Base-by-base conservation (phyloP, 2,329 filamentous ascomycete species). In the Scedosporium boydii region DNA sequence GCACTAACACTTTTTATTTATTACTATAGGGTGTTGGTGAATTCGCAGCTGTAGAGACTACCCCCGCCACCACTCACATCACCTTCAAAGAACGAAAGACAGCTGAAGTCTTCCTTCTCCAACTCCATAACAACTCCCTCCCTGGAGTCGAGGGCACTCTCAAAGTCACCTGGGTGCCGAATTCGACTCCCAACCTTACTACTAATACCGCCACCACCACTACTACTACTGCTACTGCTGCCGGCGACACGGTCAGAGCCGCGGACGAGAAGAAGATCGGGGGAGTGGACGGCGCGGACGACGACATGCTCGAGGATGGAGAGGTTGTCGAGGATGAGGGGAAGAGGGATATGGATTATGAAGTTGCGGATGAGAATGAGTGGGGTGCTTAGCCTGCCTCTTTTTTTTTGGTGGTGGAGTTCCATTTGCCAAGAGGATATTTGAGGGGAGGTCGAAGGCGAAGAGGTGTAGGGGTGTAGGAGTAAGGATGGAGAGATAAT, bases 61-160 rank as follows among this genome's bases (percentile, higher is more conserved):
- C 76, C 2, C 71, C 79, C 0, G 65, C 73, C 1, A 70, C 74
- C 0, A 83, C 85, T 1, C 75, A 81, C 61, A 81, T 89, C 60
- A 82, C 81, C 5, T 89, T 89, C 70, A 85, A 83, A 63, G 85
- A 89, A 68, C 83, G 86, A 63, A 84, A 84, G 70, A 87, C 87
- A 14, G 90, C 88, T 3, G 90, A 93, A 71, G 86, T 81, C 66
- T 87, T 88, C 68, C 83, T 82, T 75, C 83, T 84, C 68, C 78
- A 82, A 29, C 74, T 85, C n/a, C 71, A 82, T 57, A 78, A 78
- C 56, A 80, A 80, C 53, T 75, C 81, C 21, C 83, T 92, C 48
- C 84, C 87, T 0, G 83, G 85, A 6, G 75, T 90, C 10, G 75
- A 80, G 1, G 86, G 83, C 51, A 82, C 82, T 56, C 77, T 91